Evolutionary conservation across 2,329 filamentous ascomycete genomes (phyloP).

Genomic region (Helicocarpus griseus): DNA sequence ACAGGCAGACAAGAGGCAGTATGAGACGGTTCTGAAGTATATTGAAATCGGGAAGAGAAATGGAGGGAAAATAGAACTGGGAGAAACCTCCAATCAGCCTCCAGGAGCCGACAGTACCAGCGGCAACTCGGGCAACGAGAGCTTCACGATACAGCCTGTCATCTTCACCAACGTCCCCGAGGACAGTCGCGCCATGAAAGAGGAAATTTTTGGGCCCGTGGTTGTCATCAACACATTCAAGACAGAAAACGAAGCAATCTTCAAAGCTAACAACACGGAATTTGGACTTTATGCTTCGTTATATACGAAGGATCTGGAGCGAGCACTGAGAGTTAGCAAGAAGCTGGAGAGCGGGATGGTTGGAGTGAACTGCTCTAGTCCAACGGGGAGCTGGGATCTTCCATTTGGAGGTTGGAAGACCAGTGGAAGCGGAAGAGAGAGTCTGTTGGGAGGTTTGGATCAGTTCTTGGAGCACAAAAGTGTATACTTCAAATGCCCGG

Average conservation of each 20-base stretch:
- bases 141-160: conserved; percentile 85
- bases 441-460: too few relatives aligned
- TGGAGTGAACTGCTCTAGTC: conserved; percentile 27
- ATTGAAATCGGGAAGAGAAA: conserved; percentile 59
- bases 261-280: too few relatives aligned
- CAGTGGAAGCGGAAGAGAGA: too few relatives aligned
- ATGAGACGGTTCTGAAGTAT: conserved; percentile 77
- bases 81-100: too few relatives aligned
- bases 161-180: conserved; percentile 26
- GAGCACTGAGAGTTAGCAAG: conserved; percentile 25
- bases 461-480: too few relatives aligned
- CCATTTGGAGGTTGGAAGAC: background rate
- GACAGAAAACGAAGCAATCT: too few relatives aligned
- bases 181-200: conserved; percentile 26
- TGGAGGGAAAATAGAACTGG: conserved; percentile 56
- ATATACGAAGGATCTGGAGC: conserved; percentile 28
- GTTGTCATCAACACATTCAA: too few relatives aligned
- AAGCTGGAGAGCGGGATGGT: conserved; percentile 30
- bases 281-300: too few relatives aligned
- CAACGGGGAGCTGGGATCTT: conserved; percentile 20
- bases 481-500: too few relatives aligned
- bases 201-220: conserved; percentile 34
- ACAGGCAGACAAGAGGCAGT: conserved; percentile 76
- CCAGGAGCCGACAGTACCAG: conserved; percentile 65
- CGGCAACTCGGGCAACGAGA: conserved; percentile 44